Base-by-base conservation (phyloP, 2,329 filamentous ascomycete species). In the Cordyceps cicadae region DNA sequence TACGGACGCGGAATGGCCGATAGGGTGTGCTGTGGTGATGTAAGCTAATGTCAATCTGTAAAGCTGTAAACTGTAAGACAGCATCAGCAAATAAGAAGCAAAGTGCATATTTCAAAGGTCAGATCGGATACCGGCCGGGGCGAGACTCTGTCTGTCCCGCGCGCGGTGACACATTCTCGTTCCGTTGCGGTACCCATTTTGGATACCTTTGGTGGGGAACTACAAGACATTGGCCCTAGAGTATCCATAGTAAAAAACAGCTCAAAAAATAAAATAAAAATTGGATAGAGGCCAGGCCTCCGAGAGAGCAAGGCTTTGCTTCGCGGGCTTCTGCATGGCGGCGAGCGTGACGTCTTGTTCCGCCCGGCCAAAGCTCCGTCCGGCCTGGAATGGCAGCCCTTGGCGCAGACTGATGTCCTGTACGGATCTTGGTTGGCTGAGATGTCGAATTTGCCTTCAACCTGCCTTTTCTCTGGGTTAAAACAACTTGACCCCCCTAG, bases 101-200 rank as follows among this genome's bases (percentile, higher is more conserved):
- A 50, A 57, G 24, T 14, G n/a, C 12, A 34, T 46, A 34, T 37
- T 54, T 14, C 34, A 24, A 17, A 14, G 3, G 26, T 19, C 29
- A 54, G 58, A 54, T 60, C 58, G 58, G 57, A 60, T 60, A 39
- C 49, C 58, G 58, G 58, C 58, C 49, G 32, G 39, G 58, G 39
- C 50, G 21, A 50, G 34, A 26, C 54, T 32, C 34, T 58, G 45
- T 14, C 9, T 34, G 21, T 41, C 34, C 54, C 46, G 46, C 46
- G 46, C 46, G 45, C 54, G 45, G 54, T 29, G 50, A 58, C 34
- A 15, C 21, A 48, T 9, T 26, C 45, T 21, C 19, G 43, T 9
- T 39, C 9, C 19, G 14, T 9, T 39, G 17, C 19, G 14, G 32
- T n/a, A 19, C 43, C 54, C 32, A 21, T 26, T n/a, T 45, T 57